phyloP scores from a whole-genome alignment of 2,329 filamentous ascomycete species.

The Microdochium paspali region DNA sequence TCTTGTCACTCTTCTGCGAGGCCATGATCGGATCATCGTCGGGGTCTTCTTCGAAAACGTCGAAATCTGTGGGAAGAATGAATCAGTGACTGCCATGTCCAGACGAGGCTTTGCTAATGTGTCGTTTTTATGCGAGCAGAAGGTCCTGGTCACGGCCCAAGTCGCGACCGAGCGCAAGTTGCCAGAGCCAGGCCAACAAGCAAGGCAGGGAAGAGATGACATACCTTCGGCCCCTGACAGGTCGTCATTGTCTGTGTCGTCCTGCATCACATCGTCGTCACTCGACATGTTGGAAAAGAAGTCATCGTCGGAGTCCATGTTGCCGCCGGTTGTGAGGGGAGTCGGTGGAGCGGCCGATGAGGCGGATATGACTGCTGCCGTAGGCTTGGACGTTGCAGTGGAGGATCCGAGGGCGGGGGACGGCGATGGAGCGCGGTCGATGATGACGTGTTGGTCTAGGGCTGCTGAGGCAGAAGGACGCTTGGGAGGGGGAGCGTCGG shows the following conservation, averaged over 20 bases:
- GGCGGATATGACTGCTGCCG: constrained; percentile 18
- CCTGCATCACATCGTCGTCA: constrained; percentile 63
- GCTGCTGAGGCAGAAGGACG: constrained; percentile 41
- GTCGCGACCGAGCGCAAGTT: too few relatives aligned
- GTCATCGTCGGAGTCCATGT: constrained; percentile 94
- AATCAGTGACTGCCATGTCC: background rate
- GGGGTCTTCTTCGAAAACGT: constrained; percentile 48
- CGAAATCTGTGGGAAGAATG: constrained; percentile 38
- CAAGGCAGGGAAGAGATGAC: too few relatives aligned
- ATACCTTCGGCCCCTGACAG: constrained; percentile 42
- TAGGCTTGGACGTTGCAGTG: background rate
- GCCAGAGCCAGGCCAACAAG: too few relatives aligned
- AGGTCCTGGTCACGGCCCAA: too few relatives aligned
- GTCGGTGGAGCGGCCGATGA: constrained; percentile 25
- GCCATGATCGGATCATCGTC: constrained; percentile 44
- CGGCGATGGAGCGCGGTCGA: background rate
- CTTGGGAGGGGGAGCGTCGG: constrained; percentile 37
- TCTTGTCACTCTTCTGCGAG: constrained; percentile 54
- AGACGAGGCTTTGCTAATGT: too few relatives aligned
- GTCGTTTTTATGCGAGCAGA: background rate
- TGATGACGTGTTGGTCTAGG: background rate
- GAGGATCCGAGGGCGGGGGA: background rate
- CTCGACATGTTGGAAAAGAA: constrained; percentile 80
- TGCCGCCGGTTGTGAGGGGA: constrained; percentile 50
- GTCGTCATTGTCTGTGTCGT: constrained; percentile 68